Evolutionary conservation across 169 alveolate genomes (phyloP).

Genomic region (Neospora caninum): DNA sequence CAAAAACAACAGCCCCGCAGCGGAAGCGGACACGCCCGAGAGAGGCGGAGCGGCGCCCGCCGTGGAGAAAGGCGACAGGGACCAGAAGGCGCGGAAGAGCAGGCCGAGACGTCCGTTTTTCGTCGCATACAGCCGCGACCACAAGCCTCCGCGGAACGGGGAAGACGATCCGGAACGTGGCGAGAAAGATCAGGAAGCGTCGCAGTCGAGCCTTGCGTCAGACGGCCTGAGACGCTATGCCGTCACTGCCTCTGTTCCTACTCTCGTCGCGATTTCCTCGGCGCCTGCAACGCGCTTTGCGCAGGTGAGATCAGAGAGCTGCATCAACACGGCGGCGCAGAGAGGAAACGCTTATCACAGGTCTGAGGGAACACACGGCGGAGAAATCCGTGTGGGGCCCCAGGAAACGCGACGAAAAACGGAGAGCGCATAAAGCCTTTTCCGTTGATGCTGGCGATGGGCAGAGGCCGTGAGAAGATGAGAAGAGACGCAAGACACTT

Average conservation of each 20-base stretch:
- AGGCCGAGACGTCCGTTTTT: no score
- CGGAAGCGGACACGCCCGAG: background rate
- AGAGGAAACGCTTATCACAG: no score
- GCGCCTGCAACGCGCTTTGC: background rate
- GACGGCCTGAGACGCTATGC: background rate
- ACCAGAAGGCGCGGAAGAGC: background rate
- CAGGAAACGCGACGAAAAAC: no score
- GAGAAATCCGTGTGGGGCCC: no score
- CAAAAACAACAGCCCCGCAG: background rate
- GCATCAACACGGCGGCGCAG: no score
- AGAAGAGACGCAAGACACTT: no score
- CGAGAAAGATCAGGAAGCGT: background rate
- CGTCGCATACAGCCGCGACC: no score
- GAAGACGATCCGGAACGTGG: background rate
- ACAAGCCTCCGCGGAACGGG: background rate
- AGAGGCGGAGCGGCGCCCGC: background rate
- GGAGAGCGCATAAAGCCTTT: no score
- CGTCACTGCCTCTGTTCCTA: conserved; percentile 3
- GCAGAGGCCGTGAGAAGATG: no score
- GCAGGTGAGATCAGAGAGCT: background rate
- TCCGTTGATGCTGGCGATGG: no score
- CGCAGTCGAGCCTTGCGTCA: no score
- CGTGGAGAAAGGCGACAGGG: background rate
- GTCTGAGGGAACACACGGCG: no score
- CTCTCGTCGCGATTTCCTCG: background rate